A percentile compares a stretch with the other conserved stretches of the same genome.
phyloP scores from a whole-genome alignment of 2,329 filamentous ascomycete species.

The Diaporthe citriasiana region DNA sequence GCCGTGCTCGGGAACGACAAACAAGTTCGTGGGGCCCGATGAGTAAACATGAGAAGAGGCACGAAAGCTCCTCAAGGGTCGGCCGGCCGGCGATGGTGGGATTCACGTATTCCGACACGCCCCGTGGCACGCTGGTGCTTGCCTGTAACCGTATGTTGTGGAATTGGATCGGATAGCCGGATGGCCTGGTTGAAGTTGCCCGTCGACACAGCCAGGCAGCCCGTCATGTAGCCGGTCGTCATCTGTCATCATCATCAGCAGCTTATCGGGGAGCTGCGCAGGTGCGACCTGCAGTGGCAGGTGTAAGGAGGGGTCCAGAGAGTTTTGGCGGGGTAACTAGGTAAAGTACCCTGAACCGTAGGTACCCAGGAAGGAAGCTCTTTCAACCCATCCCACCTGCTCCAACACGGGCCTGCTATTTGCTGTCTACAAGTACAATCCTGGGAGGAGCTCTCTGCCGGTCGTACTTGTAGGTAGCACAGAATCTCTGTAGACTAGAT shows the following conservation, averaged over 20 bases:
- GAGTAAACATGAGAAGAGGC: neutral
- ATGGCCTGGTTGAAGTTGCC: conserved; percentile 8
- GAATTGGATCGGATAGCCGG: neutral
- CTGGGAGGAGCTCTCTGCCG: neutral
- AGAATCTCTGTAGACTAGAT: neutral
- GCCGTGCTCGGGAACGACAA: conserved; percentile 4
- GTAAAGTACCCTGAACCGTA: neutral
- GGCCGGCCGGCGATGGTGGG: neutral
- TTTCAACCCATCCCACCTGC: conserved; percentile 44
- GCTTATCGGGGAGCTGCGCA: conserved; percentile 26
- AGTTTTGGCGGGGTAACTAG: conserved; percentile 37
- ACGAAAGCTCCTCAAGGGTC: neutral
- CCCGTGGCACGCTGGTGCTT: neutral
- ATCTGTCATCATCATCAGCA: conserved; percentile 3
- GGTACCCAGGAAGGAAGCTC: neutral
- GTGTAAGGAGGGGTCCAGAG: conserved; percentile 11
- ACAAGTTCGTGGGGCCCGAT: neutral
- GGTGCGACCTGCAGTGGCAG: conserved; percentile 5
- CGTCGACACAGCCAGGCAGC: neutral
- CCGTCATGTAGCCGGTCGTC: neutral
- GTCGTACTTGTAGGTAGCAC: neutral
- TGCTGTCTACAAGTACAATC: conserved; percentile 42
- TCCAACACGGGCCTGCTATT: conserved; percentile 47
- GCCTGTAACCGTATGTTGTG: neutral
- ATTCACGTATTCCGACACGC: neutral